These are phyloP conservation scores for Boletus bicolor DNA, from an alignment of 768 basidiomycete genomes.

Conservation along the genomic window DNA sequence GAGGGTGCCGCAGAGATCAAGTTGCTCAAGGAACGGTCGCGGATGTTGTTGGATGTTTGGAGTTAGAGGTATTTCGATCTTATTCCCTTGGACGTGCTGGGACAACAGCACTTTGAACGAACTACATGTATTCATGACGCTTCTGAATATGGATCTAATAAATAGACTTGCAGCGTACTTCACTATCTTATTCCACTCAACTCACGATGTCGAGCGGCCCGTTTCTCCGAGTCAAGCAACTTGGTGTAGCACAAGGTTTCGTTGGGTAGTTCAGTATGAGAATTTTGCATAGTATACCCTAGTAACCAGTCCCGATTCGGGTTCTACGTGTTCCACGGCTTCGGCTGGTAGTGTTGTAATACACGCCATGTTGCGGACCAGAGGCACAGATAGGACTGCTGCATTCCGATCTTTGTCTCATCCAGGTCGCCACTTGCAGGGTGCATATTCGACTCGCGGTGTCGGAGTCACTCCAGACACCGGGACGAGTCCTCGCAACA, in stretches of 20 bases:
- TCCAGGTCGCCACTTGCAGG: conserved; percentile 5
- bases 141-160: conserved; percentile 13
- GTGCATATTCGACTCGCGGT: conserved; percentile 7
- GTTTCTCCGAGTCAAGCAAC: not conserved
- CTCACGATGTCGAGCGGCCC: not conserved
- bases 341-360: not conserved
- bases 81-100: not conserved
- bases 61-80: conserved; percentile 41
- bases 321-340: not conserved
- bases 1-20: conserved; percentile 93
- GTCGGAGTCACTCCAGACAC: not conserved
- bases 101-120: conserved; percentile 2
- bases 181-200: conserved; percentile 8
- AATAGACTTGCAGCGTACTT: conserved; percentile 17
- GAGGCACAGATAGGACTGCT: conserved; percentile 1
- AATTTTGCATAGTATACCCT: not conserved
- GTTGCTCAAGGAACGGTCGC: conserved; percentile 88
- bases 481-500: not conserved
- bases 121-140: conserved; percentile 9
- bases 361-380: conserved; percentile 21
- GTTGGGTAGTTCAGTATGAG: not conserved
- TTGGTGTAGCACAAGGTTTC: not conserved
- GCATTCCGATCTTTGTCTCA: conserved; percentile 12
- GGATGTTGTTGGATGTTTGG: conserved; percentile 88
- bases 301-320: not conserved